Conservation (phyloP, 352 stramenopile genomes). For the Plasmopara muralis region DNA sequence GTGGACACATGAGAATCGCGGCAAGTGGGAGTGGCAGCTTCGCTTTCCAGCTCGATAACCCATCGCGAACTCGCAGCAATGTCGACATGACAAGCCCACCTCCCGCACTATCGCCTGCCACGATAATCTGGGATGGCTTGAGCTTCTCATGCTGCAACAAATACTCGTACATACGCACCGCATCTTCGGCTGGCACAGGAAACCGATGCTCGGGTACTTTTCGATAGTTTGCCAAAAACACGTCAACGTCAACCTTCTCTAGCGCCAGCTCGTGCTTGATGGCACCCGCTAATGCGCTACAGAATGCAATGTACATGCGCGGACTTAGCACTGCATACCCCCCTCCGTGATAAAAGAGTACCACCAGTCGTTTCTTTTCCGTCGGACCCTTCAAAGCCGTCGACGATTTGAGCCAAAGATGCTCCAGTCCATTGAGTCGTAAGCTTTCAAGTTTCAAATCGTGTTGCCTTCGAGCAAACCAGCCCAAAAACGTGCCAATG, state of each 20-base stretch:
- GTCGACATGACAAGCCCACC: conserved; percentile 34
- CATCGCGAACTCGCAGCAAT: conserved; percentile 27
- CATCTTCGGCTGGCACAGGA: conserved; percentile 28
- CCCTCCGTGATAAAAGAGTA: conserved; percentile 53
- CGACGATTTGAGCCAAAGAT: conserved; percentile 38
- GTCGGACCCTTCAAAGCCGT: background rate
- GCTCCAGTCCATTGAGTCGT: conserved; percentile 33
- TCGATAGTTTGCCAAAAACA: conserved; percentile 41
- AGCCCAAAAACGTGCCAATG: conserved; percentile 23
- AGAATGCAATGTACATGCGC: conserved; percentile 31
- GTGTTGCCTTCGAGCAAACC: conserved; percentile 18
- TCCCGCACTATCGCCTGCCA: conserved; percentile 36
- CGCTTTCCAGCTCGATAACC: conserved; percentile 14
- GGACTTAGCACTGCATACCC: conserved; percentile 40
- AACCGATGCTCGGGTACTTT: conserved; percentile 33
- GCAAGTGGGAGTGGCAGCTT: conserved; percentile 23
- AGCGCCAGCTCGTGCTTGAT: conserved; percentile 18
- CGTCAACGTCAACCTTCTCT: conserved; percentile 12
- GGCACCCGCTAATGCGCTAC: conserved; percentile 14
- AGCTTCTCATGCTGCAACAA: conserved; percentile 32
- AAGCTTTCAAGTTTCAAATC: conserved; percentile 20
- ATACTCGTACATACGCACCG: conserved; percentile 33
- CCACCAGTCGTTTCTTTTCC: conserved; percentile 18
- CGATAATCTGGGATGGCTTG: conserved; percentile 24
- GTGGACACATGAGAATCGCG: conserved; percentile 29